phyloP scores from a whole-genome alignment of 2,329 filamentous ascomycete species.

The Colletotrichum sojae region DNA sequence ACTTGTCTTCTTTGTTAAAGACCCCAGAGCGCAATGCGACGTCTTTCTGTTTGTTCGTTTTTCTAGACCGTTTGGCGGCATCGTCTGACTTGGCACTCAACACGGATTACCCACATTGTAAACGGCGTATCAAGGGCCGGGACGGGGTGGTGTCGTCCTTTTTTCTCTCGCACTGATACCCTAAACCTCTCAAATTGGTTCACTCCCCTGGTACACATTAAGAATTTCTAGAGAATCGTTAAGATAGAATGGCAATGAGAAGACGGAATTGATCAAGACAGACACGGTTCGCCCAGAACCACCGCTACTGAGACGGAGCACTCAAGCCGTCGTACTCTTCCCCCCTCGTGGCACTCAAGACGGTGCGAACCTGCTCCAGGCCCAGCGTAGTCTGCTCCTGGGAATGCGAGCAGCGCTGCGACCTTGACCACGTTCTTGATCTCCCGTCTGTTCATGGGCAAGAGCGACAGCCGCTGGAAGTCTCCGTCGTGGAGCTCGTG shows the following conservation, averaged over 20 bases:
- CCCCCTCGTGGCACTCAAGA: background rate
- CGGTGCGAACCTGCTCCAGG: background rate
- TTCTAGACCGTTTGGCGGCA: background rate
- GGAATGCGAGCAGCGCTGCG: background rate
- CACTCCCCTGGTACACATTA: background rate
- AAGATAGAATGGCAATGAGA: background rate
- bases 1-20: conserved; percentile 4
- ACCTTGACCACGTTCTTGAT: conserved; percentile 42
- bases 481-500: conserved; percentile 33
- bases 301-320: too few relatives aligned
- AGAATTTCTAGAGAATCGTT: background rate
- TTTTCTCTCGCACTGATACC: conserved; percentile 17
- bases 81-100: background rate
- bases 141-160: conserved; percentile 12
- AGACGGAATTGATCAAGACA: background rate
- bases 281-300: too few relatives aligned
- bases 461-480: conserved; percentile 27
- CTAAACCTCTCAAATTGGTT: background rate
- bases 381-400: background rate
- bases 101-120: background rate
- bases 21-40: conserved; percentile 5
- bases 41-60: background rate
- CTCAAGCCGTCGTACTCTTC: too few relatives aligned
- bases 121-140: conserved; percentile 2
- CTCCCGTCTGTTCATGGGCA: conserved; percentile 44